These are phyloP conservation scores for Pseudonitzschia multiseries DNA, from an alignment of 108 stramenopile species.

Conservation along the genomic window DNA sequence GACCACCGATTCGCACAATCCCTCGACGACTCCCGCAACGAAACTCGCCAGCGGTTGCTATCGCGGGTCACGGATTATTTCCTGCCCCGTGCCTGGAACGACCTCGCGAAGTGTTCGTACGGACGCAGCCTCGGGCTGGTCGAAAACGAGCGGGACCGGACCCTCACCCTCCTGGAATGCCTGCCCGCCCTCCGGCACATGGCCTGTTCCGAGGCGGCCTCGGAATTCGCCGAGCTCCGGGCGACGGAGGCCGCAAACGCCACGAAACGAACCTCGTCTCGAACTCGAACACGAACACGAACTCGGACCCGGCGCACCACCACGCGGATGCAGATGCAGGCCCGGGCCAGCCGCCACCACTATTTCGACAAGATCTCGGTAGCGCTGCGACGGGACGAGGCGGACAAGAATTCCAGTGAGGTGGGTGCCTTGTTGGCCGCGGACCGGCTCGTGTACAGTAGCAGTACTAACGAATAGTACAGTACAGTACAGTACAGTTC, in stretches of 20 bases:
- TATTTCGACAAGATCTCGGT: conserved; percentile 34
- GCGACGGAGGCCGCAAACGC: background rate
- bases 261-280: background rate
- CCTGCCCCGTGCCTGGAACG: background rate
- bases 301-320: too few relatives aligned
- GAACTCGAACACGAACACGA: conserved; percentile 10
- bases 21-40: background rate
- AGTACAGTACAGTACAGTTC: too few relatives aligned
- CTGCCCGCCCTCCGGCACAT: conserved; percentile 23
- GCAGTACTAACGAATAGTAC: too few relatives aligned
- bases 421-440: conserved; percentile 9
- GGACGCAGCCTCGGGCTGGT: too few relatives aligned
- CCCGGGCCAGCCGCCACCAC: conserved; percentile 14
- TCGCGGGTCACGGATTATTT: background rate
- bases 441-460: background rate
- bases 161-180: conserved; percentile 7
- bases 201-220: background rate
- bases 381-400: conserved; percentile 19
- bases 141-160: conserved; percentile 2
- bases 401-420: conserved; percentile 14
- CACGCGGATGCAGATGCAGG: too few relatives aligned
- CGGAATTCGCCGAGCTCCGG: background rate
- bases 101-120: conserved; percentile 13
- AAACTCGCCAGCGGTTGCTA: background rate
- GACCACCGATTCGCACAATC: background rate